phyloP scores from a whole-genome alignment of 306 rosid species.

The Adenanthera pavonina region DNA sequence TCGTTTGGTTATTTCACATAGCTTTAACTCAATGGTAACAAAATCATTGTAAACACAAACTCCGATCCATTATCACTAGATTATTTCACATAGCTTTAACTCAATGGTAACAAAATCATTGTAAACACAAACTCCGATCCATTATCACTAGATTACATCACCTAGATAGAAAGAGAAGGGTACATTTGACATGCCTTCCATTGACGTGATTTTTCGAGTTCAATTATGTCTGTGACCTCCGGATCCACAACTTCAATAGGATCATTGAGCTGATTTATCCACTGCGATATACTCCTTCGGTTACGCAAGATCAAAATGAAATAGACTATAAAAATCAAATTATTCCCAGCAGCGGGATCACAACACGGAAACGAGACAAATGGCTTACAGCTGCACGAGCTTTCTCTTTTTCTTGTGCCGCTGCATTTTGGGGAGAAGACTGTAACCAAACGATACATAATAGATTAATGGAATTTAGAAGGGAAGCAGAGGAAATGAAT shows the following conservation, averaged over 20 bases:
- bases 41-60: conserved; percentile 9
- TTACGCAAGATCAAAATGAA: conserved; percentile 25
- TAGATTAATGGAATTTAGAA: neutral
- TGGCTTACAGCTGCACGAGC: conserved; percentile 63
- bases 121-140: conserved; percentile 13
- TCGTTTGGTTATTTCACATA: neutral
- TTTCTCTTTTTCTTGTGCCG: conserved; percentile 57
- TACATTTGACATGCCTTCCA: conserved; percentile 65
- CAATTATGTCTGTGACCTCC: conserved; percentile 77
- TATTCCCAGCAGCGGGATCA: neutral
- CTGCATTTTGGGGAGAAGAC: conserved; percentile 61
- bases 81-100: neutral
- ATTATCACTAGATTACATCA: neutral
- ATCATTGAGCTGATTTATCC: conserved; percentile 86
- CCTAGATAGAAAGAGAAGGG: neutral
- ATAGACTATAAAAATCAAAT: conserved; percentile 2
- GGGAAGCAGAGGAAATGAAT: neutral
- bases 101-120: neutral
- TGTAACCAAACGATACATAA: conserved; percentile 41
- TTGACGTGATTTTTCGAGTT: conserved; percentile 92
- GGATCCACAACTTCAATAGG: conserved; percentile 82
- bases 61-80: too few species aligned
- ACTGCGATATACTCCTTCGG: conserved; percentile 49
- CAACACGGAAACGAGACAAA: neutral
- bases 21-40: neutral